These are phyloP conservation scores for Sclerotinia glacialis DNA, from an alignment of 2,329 filamentous ascomycete species.

Conservation along the genomic window DNA sequence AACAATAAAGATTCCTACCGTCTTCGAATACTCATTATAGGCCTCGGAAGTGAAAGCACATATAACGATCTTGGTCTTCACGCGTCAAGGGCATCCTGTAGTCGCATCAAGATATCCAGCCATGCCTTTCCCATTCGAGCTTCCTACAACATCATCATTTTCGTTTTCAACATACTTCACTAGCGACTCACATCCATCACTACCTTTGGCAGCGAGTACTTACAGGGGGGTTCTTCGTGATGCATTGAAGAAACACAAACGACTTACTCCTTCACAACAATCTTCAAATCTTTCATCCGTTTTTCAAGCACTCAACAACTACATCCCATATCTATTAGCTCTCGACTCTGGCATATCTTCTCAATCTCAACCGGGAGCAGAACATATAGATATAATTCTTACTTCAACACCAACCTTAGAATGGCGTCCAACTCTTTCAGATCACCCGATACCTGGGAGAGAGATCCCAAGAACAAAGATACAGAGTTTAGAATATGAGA, in stretches of 20 bases:
- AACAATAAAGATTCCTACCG: background rate
- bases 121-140: constrained; percentile 87
- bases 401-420: constrained; percentile 61
- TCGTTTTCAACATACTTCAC: constrained; percentile 75
- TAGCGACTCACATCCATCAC: constrained; percentile 82
- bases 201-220: constrained; percentile 78
- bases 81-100: background rate
- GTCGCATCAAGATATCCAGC: background rate
- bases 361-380: constrained; percentile 49
- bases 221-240: constrained; percentile 80
- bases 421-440: constrained; percentile 81
- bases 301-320: constrained; percentile 66
- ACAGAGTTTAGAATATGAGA: constrained; percentile 74
- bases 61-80: background rate
- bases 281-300: constrained; percentile 68
- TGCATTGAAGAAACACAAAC: constrained; percentile 84
- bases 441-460: constrained; percentile 60
- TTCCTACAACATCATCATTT: constrained; percentile 87
- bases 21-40: background rate
- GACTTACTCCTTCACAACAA: constrained; percentile 70
- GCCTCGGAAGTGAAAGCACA: background rate
- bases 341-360: constrained; percentile 69
- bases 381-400: constrained; percentile 66
- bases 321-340: constrained; percentile 79
- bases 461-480: constrained; percentile 67